Evolutionary conservation across 148 eudicot genomes (phyloP), one percentile per base, ranked within the genome.

Genomic region (Silene uniflora): DNA sequence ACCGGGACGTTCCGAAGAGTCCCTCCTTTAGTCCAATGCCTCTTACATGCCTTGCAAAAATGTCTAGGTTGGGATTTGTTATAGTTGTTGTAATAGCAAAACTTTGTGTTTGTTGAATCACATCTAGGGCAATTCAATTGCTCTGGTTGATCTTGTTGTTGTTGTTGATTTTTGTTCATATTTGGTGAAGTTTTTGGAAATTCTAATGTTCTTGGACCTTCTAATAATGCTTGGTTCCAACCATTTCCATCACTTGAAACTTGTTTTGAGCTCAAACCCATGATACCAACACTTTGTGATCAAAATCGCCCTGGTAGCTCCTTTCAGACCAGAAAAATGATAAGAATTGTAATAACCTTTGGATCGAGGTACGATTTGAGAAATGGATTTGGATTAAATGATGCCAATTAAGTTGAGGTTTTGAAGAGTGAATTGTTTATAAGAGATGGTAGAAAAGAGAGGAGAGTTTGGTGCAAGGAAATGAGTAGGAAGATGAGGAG

Each of bases 21-120:
- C 19, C 98, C 98, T 35, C 97, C 98, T 84, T 93, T 89, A 65
- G 98, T 93, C 98, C 98, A 93, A 84, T 93, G 98, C 83, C 96
- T 85, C 86, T 93, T 93, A 72, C 98, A 93, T 25, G 92, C 85
- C 83, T 93, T 93, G 75, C 98, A 93, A 22, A 84, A 88, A 75
- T 93, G 88, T 67, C 98, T 87, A 11, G 98, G 98, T 77, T 93
- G 98, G 21, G 89, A 87, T 73, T 86, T 93, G 87, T 93, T 93
- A 86, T 93, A 91, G 74, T 93, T 93, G 85, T 93, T 93, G 88
- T 91, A 93, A 79, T 93, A 93, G 69, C 98, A 93, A 60, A 93
- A 93, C 74, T 93, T 93, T 10, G 98, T 93, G 85, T 93, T 89
- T 11, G 83, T 73, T 9, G 98, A 93, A 32, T 76, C 87, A 76